Base-by-base conservation (phyloP, 129 eudicot genomes). In the Flaveria bidentis region DNA sequence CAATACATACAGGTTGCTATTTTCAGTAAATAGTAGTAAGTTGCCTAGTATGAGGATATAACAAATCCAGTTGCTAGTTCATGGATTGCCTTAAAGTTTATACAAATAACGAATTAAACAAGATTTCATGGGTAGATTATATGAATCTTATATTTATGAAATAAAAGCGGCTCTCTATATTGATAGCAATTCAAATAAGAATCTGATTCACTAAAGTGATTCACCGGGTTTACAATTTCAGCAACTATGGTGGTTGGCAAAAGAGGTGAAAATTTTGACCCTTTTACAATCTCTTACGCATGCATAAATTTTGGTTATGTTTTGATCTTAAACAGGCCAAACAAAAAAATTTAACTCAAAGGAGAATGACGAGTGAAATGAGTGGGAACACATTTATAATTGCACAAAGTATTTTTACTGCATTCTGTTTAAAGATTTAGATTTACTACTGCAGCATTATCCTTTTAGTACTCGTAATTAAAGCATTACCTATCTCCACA, bases 181-280 rank as follows among this genome's bases (percentile, higher is more conserved):
- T 36, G 70, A 66, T 39, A 16, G 50, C 50, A 65, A 65, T 1
- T 65, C 49, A 36, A 65, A 36, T 41, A 36, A 14, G 70, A 65
- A 28, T 65, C 13, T 36, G 49, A 62, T 62, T 28, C 7, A 12
- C 44, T 28, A 28, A 62, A 28, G 44, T 25, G 68, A 14, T 62
- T 53, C 25, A 63, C 20, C 15, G 30, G 11, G 69, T 13, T 28
- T 13, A 65, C 28, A 25, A 65, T 36, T 66, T 39, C 41, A 28
- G 41, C 30, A 66, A n/a, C 47, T 65, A 65, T n/a, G 11, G 17
- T 53, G 69, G 22, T 64, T 39, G 71, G 22, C 61, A 17, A 9
- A 17, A 2, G 55, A 50, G n/a, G 6, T 50, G 55, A 50, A 2
- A 3, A 14, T 14, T 14, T 50, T 2, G 2, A 45, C 50, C 50